Percentiles rank a stretch among this genome's conserved stretches.
phyloP scores from a whole-genome alignment of 23 red algal species.

The Cyanidioschyzon merolae region DNA sequence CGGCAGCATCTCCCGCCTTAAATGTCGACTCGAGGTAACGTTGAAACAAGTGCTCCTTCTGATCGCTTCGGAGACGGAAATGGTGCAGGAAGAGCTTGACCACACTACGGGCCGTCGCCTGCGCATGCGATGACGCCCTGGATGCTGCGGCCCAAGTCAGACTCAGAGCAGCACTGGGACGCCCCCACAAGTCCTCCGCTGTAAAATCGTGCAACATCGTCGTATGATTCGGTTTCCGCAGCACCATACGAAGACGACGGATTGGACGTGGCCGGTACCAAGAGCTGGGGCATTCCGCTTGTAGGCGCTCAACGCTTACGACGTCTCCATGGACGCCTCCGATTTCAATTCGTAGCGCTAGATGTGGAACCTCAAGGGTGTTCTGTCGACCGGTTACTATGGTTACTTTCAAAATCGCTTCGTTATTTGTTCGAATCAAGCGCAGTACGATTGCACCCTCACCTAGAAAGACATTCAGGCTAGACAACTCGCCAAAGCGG shows the following conservation, averaged over 20 bases:
- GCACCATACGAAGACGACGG: background rate
- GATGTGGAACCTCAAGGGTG: background rate
- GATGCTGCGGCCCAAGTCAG: background rate
- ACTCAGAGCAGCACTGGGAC: background rate
- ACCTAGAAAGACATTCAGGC: slow-evolving; percentile 9
- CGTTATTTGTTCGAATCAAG: background rate
- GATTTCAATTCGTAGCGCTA: background rate
- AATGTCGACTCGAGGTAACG: background rate
- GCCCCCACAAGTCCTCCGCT: background rate
- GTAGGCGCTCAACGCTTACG: background rate
- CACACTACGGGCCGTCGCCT: background rate
- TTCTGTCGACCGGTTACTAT: background rate
- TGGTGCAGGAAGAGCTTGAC: background rate
- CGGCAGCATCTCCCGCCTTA: background rate
- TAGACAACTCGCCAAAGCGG: background rate
- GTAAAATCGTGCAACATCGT: background rate
- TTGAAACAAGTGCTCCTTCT: background rate
- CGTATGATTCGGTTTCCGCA: background rate
- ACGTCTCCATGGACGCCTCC: background rate
- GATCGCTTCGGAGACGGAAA: background rate
- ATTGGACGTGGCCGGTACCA: background rate
- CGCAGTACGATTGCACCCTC: slow-evolving; percentile 7
- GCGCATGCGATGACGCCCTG: background rate
- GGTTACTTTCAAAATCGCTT: background rate
- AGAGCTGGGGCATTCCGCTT: background rate